Conservation (phyloP, 2,329 filamentous ascomycete genomes). For the Didymella pinodella region DNA sequence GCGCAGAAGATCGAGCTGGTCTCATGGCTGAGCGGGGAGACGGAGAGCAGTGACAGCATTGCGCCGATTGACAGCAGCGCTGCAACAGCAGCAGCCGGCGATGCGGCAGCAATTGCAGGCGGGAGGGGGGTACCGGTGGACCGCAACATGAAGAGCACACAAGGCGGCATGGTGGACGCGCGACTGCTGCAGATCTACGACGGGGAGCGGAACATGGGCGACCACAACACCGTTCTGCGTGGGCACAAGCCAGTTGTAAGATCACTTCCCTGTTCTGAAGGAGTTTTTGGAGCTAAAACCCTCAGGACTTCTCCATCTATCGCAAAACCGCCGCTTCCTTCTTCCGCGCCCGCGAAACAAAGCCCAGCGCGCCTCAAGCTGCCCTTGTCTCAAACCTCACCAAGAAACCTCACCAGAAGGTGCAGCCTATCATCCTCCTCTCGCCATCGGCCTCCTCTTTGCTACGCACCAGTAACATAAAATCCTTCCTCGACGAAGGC, state of each 20-base stretch:
- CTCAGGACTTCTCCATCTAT: constrained; percentile 90
- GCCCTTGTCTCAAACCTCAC: constrained; percentile 51
- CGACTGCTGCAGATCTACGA: constrained; percentile 87
- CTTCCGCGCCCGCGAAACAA: constrained; percentile 63
- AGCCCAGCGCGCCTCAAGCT: constrained; percentile 42
- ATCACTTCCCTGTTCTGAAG: not conserved
- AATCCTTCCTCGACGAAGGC: constrained; percentile 88
- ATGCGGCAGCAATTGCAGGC: constrained; percentile 62
- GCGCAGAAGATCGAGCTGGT: constrained; percentile 91
- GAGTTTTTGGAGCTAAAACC: constrained; percentile 21
- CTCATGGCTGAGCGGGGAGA: constrained; percentile 90
- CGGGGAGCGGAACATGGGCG: constrained; percentile 88
- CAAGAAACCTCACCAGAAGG: constrained; percentile 56
- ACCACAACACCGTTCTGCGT: constrained; percentile 85
- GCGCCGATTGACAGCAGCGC: constrained; percentile 76
- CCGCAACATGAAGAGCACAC: constrained; percentile 50
- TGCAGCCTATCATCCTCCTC: constrained; percentile 89
- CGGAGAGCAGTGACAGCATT: constrained; percentile 85
- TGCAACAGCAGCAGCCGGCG: constrained; percentile 54
- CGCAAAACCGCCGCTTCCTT: constrained; percentile 84
- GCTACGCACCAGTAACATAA: constrained; percentile 94
- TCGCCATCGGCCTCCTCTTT: constrained; percentile 95
- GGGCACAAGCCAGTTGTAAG: constrained; percentile 88
- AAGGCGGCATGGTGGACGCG: constrained; percentile 69
- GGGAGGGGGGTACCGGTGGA: constrained; percentile 54